Evolutionary conservation across 2,329 filamentous ascomycete genomes (phyloP), one percentile per base, ranked within the genome.

Genomic region (Orbilia javanica): DNA sequence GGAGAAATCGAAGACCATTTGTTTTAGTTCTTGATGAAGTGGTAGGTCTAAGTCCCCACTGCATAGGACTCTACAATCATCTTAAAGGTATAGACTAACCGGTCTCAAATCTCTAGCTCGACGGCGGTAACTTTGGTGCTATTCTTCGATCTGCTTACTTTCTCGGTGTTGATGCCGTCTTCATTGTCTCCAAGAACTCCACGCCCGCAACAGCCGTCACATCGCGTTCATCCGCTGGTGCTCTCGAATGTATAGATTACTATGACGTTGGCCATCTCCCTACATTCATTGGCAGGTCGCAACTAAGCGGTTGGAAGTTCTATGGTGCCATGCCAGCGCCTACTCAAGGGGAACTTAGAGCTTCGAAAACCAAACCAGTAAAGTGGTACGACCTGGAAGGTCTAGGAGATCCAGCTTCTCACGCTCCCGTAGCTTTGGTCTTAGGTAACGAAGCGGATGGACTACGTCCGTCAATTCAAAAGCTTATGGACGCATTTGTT

Each of bases 81-180:
- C 20, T 5, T 4, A 39, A 25, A 25, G 13, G 4, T 27, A 1
- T 3, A 53, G 7, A 8, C 29, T 1, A 29, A 6, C 31, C 10
- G 34, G 7, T 25, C 2, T 29, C 25, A 29, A 42, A 42, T 42
- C n/a, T 31, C 50, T 22, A 87, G 71, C 85, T 93, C 8, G 95
- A 99, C 82, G 92, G 94, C 0, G 94, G 93, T 27, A 99, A 99
- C 82, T 86, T 98, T 0, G 96, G 96, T 48, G 93, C 91, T 22
- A 95, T 98, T 76, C 87, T 98, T 50, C 92, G 96, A 39, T 93
- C 93, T 4, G 93, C 94, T 1, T 92, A 93, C 82, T 98, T 96
- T 84, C 88, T 98, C n/a, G 95, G 95, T 22, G 91, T 93, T 4
- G 92, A 94, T 69, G 94, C 93, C 3, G 89, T 99, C 20, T 90